phyloP scores from a whole-genome alignment of 441 rosid species.

The Isatis lusitanica region DNA sequence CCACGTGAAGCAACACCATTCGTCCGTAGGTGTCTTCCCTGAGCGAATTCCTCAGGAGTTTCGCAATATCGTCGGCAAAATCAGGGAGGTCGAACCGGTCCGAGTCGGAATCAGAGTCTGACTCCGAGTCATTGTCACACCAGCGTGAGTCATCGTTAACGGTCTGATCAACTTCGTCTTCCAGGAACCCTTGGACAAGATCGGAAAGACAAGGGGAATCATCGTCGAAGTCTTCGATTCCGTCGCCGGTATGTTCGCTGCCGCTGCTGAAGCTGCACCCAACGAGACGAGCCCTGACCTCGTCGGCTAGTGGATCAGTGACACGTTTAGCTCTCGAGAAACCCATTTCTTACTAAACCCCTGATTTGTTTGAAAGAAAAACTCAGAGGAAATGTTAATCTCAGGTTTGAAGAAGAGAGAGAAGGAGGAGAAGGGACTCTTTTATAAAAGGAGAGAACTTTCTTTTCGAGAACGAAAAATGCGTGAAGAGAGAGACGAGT shows the following conservation, averaged over 20 bases:
- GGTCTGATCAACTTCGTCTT: slow-evolving; percentile 39
- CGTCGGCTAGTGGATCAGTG: slow-evolving; percentile 59
- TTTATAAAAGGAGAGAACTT: slow-evolving; percentile 21
- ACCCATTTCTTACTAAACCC: slow-evolving; percentile 31
- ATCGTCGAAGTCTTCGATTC: slow-evolving; percentile 30
- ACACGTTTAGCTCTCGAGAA: slow-evolving; percentile 53
- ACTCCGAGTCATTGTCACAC: slow-evolving; percentile 21
- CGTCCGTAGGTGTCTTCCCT: slow-evolving; percentile 47
- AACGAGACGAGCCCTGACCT: slow-evolving; percentile 64
- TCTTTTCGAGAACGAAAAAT: background rate
- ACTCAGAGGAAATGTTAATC: background rate
- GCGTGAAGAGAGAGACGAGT: slow-evolving; percentile 7
- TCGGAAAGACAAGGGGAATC: slow-evolving; percentile 72
- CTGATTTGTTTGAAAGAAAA: background rate
- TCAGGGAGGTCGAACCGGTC: slow-evolving; percentile 45
- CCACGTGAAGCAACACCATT: slow-evolving; percentile 44
- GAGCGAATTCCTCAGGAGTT: background rate
- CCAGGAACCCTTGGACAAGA: slow-evolving; percentile 76
- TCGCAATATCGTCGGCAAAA: slow-evolving; percentile 34
- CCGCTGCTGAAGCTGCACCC: slow-evolving; percentile 63
- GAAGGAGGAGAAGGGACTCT: background rate
- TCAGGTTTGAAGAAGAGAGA: background rate
- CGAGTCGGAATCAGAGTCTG: slow-evolving; percentile 48
- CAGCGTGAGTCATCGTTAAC: background rate
- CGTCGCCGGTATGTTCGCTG: slow-evolving; percentile 66